phyloP scores from a whole-genome alignment of 2,329 filamentous ascomycete species.

The Colletotrichum eremochloae region DNA sequence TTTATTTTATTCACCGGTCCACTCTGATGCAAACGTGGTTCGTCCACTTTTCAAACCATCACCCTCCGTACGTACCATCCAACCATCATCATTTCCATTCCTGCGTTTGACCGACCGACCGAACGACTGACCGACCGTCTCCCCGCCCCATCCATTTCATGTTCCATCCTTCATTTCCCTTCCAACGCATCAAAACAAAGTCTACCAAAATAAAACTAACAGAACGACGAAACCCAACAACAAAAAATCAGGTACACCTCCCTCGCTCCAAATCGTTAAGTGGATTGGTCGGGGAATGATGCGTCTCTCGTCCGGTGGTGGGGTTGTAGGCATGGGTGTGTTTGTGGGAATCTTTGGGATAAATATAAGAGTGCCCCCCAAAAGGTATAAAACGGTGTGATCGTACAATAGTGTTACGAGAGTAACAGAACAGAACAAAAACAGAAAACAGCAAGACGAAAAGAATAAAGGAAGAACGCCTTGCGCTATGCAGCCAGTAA shows the following conservation, averaged over 20 bases:
- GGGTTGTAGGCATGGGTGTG: conserved; percentile 12
- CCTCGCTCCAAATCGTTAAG: conserved; percentile 31
- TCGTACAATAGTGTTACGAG: conserved; percentile 26
- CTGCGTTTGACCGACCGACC: conserved; percentile 7
- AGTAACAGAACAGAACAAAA: conserved; percentile 22
- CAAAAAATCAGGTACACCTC: conserved; percentile 15
- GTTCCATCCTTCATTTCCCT: conserved; percentile 22
- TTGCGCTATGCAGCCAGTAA: conserved; percentile 43
- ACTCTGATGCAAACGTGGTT: conserved; percentile 15
- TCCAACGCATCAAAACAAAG: conserved; percentile 10
- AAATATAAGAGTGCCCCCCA: conserved; percentile 32
- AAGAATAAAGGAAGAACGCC: conserved; percentile 27
- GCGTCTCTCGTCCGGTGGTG: conserved; percentile 32
- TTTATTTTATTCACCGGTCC: conserved; percentile 25
- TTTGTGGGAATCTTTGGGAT: conserved; percentile 37
- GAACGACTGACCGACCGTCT: not conserved
- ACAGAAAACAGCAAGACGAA: not conserved
- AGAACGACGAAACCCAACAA: conserved; percentile 15
- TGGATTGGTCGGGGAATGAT: conserved; percentile 19
- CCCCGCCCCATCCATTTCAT: conserved; percentile 17
- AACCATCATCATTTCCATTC: conserved; percentile 31
- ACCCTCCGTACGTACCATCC: conserved; percentile 2
- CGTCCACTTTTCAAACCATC: conserved; percentile 25
- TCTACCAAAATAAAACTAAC: conserved; percentile 2
- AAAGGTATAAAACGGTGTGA: conserved; percentile 35